Percentiles rank a stretch among this genome's conserved stretches.
These are phyloP conservation scores for Fusarium multiceps DNA, from an alignment of 2,329 filamentous ascomycete genomes.

Conservation along the genomic window DNA sequence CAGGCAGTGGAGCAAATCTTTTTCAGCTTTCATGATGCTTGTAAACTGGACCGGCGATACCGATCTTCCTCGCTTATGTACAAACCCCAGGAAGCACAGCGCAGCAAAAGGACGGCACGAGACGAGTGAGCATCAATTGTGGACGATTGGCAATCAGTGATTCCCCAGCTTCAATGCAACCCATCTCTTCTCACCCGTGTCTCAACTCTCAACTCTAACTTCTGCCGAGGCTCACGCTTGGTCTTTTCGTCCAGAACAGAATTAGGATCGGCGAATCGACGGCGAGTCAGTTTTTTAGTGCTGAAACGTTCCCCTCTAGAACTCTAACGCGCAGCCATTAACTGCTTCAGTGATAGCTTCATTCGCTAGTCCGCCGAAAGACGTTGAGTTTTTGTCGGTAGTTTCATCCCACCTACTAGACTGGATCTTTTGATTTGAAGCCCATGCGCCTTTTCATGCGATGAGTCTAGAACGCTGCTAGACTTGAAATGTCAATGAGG, in stretches of 20 bases:
- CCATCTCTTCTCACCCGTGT: not conserved
- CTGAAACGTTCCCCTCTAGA: not conserved
- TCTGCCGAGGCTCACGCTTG: not conserved
- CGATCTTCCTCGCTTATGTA: constrained; percentile 4
- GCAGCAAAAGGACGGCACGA: not conserved
- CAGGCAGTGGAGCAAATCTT: not conserved
- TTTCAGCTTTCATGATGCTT: constrained; percentile 16
- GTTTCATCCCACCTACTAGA: not conserved
- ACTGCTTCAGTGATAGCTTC: constrained; percentile 1
- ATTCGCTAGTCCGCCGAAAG: not conserved
- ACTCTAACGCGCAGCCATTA: not conserved
- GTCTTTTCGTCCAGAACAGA: not conserved
- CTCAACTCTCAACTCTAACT: not conserved
- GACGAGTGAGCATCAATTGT: constrained; percentile 12
- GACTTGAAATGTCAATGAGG: not conserved
- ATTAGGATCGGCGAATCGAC: not conserved
- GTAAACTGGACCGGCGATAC: constrained; percentile 14
- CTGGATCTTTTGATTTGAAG: not conserved
- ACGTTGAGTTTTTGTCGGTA: constrained; percentile 1
- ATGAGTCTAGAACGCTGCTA: not conserved
- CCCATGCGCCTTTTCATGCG: not conserved
- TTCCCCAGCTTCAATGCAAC: not conserved
- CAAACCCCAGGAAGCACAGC: not conserved
- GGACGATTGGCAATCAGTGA: not conserved
- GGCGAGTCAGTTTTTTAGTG: constrained; percentile 20